These are phyloP conservation scores for Hericium alpestre DNA, from an alignment of 768 basidiomycete genomes.

Conservation along the genomic window DNA sequence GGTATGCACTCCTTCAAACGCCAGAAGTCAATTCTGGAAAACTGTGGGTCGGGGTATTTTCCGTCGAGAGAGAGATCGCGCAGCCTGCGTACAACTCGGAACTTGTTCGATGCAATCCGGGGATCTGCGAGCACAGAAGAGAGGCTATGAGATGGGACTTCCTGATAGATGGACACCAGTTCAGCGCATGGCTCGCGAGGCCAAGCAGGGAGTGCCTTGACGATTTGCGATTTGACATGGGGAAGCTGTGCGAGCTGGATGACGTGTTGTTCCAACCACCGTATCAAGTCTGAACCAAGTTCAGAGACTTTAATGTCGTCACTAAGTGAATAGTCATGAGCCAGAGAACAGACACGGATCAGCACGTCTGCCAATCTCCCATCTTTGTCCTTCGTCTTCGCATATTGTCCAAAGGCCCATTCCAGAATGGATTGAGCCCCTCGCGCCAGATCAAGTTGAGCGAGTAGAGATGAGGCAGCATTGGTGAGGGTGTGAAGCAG, in stretches of 20 bases:
- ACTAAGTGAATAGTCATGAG: conserved; percentile 40
- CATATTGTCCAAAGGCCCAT: conserved; percentile 59
- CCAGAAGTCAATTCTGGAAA: conserved; percentile 67
- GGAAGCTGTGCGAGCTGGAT: conserved; percentile 29
- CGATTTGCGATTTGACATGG: conserved; percentile 31
- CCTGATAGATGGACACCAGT: conserved; percentile 34
- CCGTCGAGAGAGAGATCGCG: conserved; percentile 33
- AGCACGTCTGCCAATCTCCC: conserved; percentile 53
- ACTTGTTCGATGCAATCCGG: conserved; percentile 63
- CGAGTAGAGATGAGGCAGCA: conserved; percentile 53
- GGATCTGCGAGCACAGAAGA: conserved; percentile 46
- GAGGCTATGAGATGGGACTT: conserved; percentile 37
- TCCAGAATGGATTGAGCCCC: conserved; percentile 68
- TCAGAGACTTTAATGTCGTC: conserved; percentile 20
- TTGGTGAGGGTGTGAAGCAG: conserved; percentile 62
- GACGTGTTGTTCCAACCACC: conserved; percentile 56
- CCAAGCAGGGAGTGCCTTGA: conserved; percentile 64
- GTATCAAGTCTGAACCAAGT: conserved; percentile 38
- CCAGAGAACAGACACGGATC: conserved; percentile 53
- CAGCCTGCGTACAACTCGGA: conserved; percentile 62
- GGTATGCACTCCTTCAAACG: conserved; percentile 73
- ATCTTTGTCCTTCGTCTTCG: conserved; percentile 30
- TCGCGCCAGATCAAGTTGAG: conserved; percentile 55
- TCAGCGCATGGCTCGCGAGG: conserved; percentile 47
- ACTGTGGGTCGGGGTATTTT: conserved; percentile 32